These are phyloP conservation scores for Fragaria vesca DNA, from an alignment of 306 rosid genomes.

Conservation along the genomic window DNA sequence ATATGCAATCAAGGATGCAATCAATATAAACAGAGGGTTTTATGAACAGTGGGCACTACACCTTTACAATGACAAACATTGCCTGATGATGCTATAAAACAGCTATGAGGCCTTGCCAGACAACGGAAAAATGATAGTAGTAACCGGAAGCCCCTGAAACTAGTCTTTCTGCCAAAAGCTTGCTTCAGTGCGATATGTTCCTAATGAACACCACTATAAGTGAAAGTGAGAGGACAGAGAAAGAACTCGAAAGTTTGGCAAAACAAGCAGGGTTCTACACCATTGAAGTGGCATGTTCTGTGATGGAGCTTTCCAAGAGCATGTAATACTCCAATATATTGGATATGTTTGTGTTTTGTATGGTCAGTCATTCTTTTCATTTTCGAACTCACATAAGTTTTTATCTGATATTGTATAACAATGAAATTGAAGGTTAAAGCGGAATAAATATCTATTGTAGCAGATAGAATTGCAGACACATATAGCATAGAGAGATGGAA, in stretches of 20 bases:
- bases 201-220: slow-evolving; percentile 14
- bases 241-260: slow-evolving; percentile 6
- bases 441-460: neutral
- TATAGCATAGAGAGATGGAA: neutral
- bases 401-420: neutral
- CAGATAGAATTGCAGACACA: slow-evolving; percentile 9
- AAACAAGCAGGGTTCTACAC: slow-evolving; percentile 26
- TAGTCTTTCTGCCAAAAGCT: neutral
- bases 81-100: slow-evolving; percentile 19
- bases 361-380: neutral
- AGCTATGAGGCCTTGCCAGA: slow-evolving; percentile 28
- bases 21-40: too few relatives aligned
- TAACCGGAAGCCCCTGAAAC: slow-evolving; percentile 19
- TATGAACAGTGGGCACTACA: slow-evolving; percentile 25
- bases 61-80: slow-evolving; percentile 11
- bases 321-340: neutral
- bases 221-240: slow-evolving; percentile 16
- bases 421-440: neutral
- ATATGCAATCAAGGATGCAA: too few relatives aligned
- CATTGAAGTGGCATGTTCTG: slow-evolving; percentile 18
- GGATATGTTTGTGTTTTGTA: neutral
- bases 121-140: slow-evolving; percentile 24
- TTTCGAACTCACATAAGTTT: neutral
- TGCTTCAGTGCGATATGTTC: slow-evolving; percentile 25
- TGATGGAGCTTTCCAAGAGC: slow-evolving; percentile 20